Evolutionary conservation across 2,329 filamentous ascomycete genomes (phyloP).

Genomic region (Leptographium galeiforme): DNA sequence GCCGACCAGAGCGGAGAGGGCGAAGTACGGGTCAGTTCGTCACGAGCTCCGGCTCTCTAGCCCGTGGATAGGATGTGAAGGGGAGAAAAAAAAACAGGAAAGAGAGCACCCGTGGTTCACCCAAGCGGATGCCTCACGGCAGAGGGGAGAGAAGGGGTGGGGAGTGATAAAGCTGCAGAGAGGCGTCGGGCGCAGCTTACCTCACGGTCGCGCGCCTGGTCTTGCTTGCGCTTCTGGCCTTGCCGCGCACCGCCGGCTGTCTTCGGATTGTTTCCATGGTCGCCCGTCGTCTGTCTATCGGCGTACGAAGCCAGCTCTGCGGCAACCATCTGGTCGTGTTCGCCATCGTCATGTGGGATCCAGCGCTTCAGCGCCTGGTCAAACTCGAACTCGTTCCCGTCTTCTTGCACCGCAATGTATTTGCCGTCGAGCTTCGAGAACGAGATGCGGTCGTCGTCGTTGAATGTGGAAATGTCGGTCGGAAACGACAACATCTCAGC

Average conservation of each 20-base stretch:
- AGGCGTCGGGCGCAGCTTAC: slow-evolving; percentile 23
- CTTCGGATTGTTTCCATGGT: neutral
- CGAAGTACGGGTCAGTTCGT: slow-evolving; percentile 2
- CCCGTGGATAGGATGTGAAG: neutral
- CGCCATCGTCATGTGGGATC: slow-evolving; percentile 41
- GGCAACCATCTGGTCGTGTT: slow-evolving; percentile 12
- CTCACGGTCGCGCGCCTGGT: slow-evolving; percentile 25
- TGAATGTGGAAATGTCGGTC: slow-evolving; percentile 54
- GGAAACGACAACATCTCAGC: slow-evolving; percentile 33
- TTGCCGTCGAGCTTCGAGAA: slow-evolving; percentile 74
- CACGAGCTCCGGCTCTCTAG: neutral
- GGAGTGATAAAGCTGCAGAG: slow-evolving; percentile 1
- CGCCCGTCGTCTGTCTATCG: neutral
- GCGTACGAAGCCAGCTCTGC: neutral
- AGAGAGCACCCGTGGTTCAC: neutral
- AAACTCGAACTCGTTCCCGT: slow-evolving; percentile 77
- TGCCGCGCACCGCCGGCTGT: slow-evolving; percentile 10
- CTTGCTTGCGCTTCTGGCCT: slow-evolving; percentile 27
- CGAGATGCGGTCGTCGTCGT: slow-evolving; percentile 67
- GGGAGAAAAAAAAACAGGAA: neutral
- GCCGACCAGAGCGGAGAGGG: neutral
- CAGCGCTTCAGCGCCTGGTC: slow-evolving; percentile 58
- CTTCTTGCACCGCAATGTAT: slow-evolving; percentile 71
- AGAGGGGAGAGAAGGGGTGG: neutral
- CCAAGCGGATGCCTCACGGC: neutral